Evolutionary conservation across 2,329 filamentous ascomycete species (phyloP), one percentile per base, ranked within the genome.

Genomic region (Phialophora verrucosa): DNA sequence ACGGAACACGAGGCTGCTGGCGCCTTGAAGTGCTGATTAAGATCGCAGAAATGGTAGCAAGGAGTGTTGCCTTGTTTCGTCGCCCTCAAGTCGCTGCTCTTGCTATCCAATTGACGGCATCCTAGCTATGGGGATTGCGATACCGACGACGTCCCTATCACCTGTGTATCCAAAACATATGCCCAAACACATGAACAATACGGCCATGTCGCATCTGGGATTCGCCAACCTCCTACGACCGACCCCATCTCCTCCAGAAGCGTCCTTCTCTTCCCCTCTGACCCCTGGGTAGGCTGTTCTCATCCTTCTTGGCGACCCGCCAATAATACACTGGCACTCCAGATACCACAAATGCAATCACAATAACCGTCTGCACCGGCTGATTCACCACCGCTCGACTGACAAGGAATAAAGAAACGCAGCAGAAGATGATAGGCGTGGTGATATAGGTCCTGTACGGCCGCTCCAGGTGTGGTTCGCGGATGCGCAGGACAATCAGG

Each of bases 351-450:
- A 98, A 99, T 0, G 82, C 89, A 5, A 97, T 82, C 7, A 99
- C 95, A 25, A 94, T 87, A 27, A 97, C 76, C 0, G 94, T 97
- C 83, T 99, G 93, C 59, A 96, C 73, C 4, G 95, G 95, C 79
- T 97, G 90, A 14, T 93, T 91, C 75, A 99, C 95, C 14, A 98
- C 88, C 3, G 93, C 93, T 59, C 95, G 85, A 75, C 89, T 93
- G 50, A 99, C 85, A 70, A 99, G 79, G 76, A 99, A 99, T 70
- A 99, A 78, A 76, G 92, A 96, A 47, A 99, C 95, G 75, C 95
- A 99, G 84, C 95, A 99, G 77, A 99, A 99, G 64, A 97, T 94
- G 71, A 99, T 94, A 11, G 95, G 95, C 2, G 95, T 99, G 0
- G 90, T 90, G 75, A 99, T 97, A 95, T 94, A 99, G 2, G 93